Evolutionary conservation across 768 basidiomycete genomes (phyloP).

Genomic region (Psilocybe azurescens): DNA sequence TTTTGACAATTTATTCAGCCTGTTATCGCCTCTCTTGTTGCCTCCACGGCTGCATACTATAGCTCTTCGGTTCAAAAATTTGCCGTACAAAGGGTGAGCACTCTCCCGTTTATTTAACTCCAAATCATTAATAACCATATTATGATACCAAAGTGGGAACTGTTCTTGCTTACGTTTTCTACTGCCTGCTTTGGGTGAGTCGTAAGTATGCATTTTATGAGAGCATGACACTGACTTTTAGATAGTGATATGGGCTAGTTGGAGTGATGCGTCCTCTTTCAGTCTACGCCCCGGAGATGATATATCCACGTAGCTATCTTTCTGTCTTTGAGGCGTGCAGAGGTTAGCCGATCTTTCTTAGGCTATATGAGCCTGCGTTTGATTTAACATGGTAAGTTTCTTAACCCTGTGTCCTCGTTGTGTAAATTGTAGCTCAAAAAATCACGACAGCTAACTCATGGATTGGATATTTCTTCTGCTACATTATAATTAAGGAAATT

Average conservation of each 20-base stretch:
- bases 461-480: conserved; percentile 58
- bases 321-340: neutral
- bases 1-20: neutral
- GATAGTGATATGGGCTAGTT: conserved; percentile 57
- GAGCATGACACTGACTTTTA: neutral
- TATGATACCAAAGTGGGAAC: conserved; percentile 62
- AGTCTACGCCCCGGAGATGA: conserved; percentile 68
- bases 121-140: conserved; percentile 46
- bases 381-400: conserved; percentile 53
- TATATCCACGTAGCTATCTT: conserved; percentile 49
- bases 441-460: conserved; percentile 54
- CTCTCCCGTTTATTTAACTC: neutral
- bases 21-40: conserved; percentile 52
- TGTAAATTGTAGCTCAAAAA: neutral
- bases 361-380: conserved; percentile 58
- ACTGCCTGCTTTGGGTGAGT: conserved; percentile 65
- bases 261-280: conserved; percentile 62
- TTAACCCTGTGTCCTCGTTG: neutral
- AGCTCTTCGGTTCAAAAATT: conserved; percentile 64
- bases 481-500: conserved; percentile 55
- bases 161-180: conserved; percentile 63
- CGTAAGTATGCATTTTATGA: neutral
- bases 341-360: conserved; percentile 1
- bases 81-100: conserved; percentile 57
- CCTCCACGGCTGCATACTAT: conserved; percentile 58